Evolutionary conservation across 2,329 filamentous ascomycete species (phyloP), one percentile per base, ranked within the genome.

Genomic region (Fusarium heterosporum): DNA sequence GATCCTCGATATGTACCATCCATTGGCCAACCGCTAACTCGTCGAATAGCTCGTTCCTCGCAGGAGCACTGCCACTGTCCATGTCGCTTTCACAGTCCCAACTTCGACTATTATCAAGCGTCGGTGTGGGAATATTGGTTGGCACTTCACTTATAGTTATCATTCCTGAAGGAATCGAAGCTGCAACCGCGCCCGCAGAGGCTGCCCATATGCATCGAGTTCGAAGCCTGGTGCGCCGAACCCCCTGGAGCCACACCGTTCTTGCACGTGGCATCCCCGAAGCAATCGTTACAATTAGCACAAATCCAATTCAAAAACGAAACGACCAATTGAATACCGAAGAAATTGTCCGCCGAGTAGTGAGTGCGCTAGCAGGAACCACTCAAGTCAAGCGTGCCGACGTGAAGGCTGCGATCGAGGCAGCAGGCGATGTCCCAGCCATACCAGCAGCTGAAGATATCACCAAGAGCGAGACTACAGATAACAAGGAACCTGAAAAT

Each of bases 81-180:
- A 92, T 99, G 83, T 88, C 90, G 57, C 86, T 99, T 26, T 95
- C 94, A 29, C 89, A 91, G 61, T 92, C 93, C 41, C 93, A 97
- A 78, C 83, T 98, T 57, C 90, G 95, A 75, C 83, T 97, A 48
- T 92, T 98, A 76, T 96, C 95, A 22, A 94, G 93, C 57, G 87
- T 98, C 76, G 96, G 96, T 52, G 93, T 97, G 78, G 96, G 96
- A 42, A 91, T 99, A 50, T 84, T 99, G 10, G 94, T 99, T 16
- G 96, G 96, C 34, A 98, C 96, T 28, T 95, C 95, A 2, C 85
- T 99, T 68, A 95, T 98, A 68, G 93, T 99, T 30, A 98, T 99
- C 75, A 97, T 99, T 73, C 96, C 96, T 1, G 96, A 99, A 78
- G 96, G 96, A 36, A 90, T 98, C 61, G 94, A 97, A 76, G 95